These are phyloP conservation scores for Aspergillus vadensis DNA, from an alignment of 2,329 filamentous ascomycete species.

Conservation along the genomic window DNA sequence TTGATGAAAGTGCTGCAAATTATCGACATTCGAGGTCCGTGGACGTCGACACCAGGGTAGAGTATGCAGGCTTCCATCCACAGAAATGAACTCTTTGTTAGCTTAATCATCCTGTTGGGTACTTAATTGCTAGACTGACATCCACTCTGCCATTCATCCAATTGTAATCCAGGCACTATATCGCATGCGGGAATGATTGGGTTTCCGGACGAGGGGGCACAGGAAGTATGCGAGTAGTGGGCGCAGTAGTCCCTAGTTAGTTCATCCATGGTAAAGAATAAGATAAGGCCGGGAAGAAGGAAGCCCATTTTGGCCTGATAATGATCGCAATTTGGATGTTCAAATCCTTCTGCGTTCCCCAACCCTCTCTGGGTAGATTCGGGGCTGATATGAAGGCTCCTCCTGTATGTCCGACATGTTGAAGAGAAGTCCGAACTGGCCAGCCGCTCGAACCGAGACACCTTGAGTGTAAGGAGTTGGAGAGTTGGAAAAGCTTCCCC, in stretches of 20 bases:
- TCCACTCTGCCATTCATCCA: neutral
- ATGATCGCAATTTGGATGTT: too few species aligned
- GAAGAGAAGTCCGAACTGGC: neutral
- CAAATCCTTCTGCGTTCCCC: too few species aligned
- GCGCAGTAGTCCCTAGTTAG: neutral
- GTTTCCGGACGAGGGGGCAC: neutral
- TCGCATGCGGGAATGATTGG: neutral
- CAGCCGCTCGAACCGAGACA: neutral
- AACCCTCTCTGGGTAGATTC: too few species aligned
- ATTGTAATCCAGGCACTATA: neutral
- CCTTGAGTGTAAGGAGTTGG: neutral
- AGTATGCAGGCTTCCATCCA: neutral
- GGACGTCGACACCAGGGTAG: neutral
- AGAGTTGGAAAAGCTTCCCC: conserved; percentile 3
- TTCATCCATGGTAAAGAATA: neutral
- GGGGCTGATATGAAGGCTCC: neutral
- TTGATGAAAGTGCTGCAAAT: neutral
- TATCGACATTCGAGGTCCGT: neutral
- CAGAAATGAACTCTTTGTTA: neutral
- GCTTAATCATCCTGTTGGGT: neutral
- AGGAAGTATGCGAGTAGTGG: neutral
- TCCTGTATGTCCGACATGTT: neutral
- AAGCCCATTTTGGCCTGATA: neutral
- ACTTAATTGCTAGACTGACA: neutral
- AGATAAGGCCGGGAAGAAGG: neutral